Evolutionary conservation across 139 green algal species (phyloP).

Genomic region (Asterochloris sp.): DNA sequence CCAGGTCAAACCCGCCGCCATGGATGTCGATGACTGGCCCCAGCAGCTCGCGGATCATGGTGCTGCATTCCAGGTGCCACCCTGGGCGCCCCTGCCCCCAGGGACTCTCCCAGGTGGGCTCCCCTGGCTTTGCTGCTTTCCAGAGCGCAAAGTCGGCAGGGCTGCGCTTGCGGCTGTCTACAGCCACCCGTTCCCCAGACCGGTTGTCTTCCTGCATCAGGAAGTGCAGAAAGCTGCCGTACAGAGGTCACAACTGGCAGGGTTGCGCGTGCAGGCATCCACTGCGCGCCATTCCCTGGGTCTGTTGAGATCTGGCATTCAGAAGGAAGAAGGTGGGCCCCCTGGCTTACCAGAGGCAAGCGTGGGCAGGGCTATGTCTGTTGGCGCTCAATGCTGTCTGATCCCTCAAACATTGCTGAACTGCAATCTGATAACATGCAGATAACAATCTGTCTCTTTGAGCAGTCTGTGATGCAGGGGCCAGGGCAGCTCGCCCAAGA

Average conservation of each 20-base stretch:
- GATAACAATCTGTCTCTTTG: too few relatives aligned
- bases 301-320: not conserved
- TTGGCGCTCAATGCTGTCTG: too few relatives aligned
- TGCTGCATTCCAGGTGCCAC: conserved; percentile 40
- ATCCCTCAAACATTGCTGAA: too few relatives aligned
- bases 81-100: conserved; percentile 88
- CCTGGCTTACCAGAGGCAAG: too few relatives aligned
- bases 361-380: too few relatives aligned
- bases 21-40: conserved; percentile 88
- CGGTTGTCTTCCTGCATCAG: conserved; percentile 68
- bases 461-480: too few relatives aligned
- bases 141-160: conserved; percentile 96
- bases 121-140: conserved; percentile 90
- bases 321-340: not conserved
- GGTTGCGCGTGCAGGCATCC: conserved; percentile 1
- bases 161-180: conserved; percentile 84
- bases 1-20: conserved; percentile 49
- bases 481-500: too few relatives aligned
- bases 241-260: not conserved
- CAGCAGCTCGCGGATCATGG: conserved; percentile 85
- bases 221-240: not conserved
- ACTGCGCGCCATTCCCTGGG: not conserved
- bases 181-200: conserved; percentile 82
- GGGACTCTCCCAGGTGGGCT: conserved; percentile 87
- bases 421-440: too few relatives aligned